These are phyloP conservation scores for Mortierella sp. DNA, from an alignment of 371 early-diverging fungal species.

Conservation along the genomic window DNA sequence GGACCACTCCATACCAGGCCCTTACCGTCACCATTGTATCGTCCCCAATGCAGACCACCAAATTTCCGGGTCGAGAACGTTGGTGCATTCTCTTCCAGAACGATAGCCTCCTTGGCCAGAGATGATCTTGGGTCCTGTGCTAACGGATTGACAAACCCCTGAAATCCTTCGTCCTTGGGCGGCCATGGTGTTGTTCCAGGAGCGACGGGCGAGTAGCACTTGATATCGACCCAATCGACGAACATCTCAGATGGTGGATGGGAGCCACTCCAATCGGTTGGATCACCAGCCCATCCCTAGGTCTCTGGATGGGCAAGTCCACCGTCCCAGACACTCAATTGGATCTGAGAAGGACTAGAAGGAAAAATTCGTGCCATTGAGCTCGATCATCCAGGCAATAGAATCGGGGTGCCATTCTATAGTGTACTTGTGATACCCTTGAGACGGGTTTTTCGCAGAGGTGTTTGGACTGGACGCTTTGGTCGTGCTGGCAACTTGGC, in stretches of 20 bases:
- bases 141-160: slow-evolving; percentile 32
- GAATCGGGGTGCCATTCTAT: slow-evolving; percentile 70
- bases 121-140: slow-evolving; percentile 12
- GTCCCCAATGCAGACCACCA: slow-evolving; percentile 47
- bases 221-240: slow-evolving; percentile 42
- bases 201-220: slow-evolving; percentile 25
- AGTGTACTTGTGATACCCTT: slow-evolving; percentile 54
- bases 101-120: slow-evolving; percentile 32
- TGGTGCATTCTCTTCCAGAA: slow-evolving; percentile 33
- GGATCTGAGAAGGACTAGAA: slow-evolving; percentile 62
- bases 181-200: slow-evolving; percentile 33
- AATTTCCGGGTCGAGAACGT: slow-evolving; percentile 25
- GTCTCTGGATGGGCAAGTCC: slow-evolving; percentile 65
- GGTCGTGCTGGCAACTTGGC: background rate
- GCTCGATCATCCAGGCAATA: slow-evolving; percentile 63
- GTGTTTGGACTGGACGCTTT: no score
- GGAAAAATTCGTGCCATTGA: slow-evolving; percentile 63
- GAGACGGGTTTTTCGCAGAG: slow-evolving; percentile 17
- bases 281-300: slow-evolving; percentile 73
- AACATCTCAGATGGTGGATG: slow-evolving; percentile 30
- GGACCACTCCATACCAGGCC: background rate
- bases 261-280: slow-evolving; percentile 61
- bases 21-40: slow-evolving; percentile 13
- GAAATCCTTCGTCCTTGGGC: slow-evolving; percentile 36
- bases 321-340: slow-evolving; percentile 78